These are phyloP conservation scores for Laetiporus sulphureus DNA, from an alignment of 1,284 basidiomycete species.

Conservation along the genomic window DNA sequence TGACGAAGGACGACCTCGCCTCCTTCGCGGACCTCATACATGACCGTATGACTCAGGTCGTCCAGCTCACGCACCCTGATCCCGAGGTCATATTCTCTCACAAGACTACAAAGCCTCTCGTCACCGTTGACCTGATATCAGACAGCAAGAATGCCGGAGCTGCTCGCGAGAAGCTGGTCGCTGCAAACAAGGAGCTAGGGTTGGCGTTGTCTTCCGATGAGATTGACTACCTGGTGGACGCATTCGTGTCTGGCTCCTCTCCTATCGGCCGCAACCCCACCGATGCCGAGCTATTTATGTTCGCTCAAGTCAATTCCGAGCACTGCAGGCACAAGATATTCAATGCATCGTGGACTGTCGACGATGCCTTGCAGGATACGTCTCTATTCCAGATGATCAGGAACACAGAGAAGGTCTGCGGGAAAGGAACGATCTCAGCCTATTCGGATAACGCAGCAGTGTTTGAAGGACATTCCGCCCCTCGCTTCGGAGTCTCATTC, in stretches of 20 bases:
- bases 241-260: conserved; percentile 67
- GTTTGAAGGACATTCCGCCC: conserved; percentile 72
- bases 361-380: conserved; percentile 59
- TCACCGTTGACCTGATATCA: conserved; percentile 55
- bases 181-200: conserved; percentile 83
- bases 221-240: conserved; percentile 89
- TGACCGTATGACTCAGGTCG: conserved; percentile 94
- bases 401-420: conserved; percentile 84
- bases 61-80: conserved; percentile 54
- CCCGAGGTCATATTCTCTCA: conserved; percentile 68
- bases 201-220: conserved; percentile 89
- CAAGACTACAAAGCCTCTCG: conserved; percentile 61
- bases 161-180: conserved; percentile 55
- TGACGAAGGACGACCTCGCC: conserved; percentile 38
- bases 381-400: conserved; percentile 98
- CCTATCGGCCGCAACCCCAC: conserved; percentile 80
- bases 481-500: conserved; percentile 71
- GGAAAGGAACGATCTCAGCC: conserved; percentile 84
- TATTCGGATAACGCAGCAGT: conserved; percentile 99
- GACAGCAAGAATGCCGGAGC: conserved; percentile 23
- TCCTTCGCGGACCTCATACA: conserved; percentile 67
- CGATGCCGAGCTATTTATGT: conserved; percentile 99
- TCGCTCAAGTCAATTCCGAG: conserved; percentile 99
- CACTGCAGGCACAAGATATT: conserved; percentile 99
- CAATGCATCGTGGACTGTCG: conserved; percentile 95